These are phyloP conservation scores for Kodamaea kakaduensis DNA, from an alignment of 805 yeast species.

Conservation along the genomic window DNA sequence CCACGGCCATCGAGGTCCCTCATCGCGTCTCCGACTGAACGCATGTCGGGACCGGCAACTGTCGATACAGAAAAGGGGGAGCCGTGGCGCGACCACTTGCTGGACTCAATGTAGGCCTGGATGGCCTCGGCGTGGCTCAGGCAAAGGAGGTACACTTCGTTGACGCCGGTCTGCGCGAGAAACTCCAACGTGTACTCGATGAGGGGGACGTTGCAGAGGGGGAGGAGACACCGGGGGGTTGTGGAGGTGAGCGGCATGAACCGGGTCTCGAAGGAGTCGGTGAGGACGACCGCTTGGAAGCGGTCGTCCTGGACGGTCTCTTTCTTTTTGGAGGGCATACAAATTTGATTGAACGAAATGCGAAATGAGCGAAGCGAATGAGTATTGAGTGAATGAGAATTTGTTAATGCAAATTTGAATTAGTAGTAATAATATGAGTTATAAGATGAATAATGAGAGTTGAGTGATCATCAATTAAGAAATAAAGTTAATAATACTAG, in stretches of 20 bases:
- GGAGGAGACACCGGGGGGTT: constrained; percentile 86
- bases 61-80: constrained; percentile 82
- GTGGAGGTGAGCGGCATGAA: constrained; percentile 88
- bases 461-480: too few relatives aligned
- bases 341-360: too few relatives aligned
- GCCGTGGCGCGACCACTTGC: constrained; percentile 64
- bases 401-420: too few relatives aligned
- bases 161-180: constrained; percentile 83
- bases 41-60: constrained; percentile 76
- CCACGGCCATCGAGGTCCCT: constrained; percentile 92
- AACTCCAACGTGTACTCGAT: constrained; percentile 94
- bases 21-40: constrained; percentile 97
- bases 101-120: constrained; percentile 69
- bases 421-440: too few relatives aligned
- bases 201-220: constrained; percentile 89
- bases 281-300: constrained; percentile 89
- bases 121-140: constrained; percentile 88
- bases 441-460: too few relatives aligned
- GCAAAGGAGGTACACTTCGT: constrained; percentile 87
- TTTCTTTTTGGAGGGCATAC: constrained; percentile 50
- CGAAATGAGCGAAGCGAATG: too few relatives aligned
- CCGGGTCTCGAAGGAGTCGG: constrained; percentile 89
- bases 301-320: constrained; percentile 67
- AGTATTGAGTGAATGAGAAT: too few relatives aligned
- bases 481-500: too few relatives aligned